A percentile compares a stretch with the other conserved stretches of the same genome.
phyloP scores from a whole-genome alignment of 805 yeast genomes.

The Pichia occidentalis region DNA sequence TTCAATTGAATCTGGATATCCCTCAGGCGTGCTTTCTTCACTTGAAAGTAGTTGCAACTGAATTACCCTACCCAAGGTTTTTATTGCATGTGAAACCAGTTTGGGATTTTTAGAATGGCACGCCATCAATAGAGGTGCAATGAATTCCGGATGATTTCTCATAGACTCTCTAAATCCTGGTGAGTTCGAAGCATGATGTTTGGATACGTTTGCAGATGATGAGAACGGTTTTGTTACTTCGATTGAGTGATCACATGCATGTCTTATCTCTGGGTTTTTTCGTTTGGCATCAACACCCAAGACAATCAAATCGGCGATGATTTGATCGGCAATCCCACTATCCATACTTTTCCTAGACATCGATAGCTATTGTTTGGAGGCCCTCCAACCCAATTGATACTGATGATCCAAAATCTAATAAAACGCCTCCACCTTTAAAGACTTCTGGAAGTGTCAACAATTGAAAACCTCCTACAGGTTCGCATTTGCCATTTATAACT shows the following conservation, averaged over 20 bases:
- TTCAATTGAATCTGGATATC: slow-evolving; percentile 27
- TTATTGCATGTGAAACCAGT: slow-evolving; percentile 63
- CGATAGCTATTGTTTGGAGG: too few relatives aligned
- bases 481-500: too few relatives aligned
- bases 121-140: slow-evolving; percentile 64
- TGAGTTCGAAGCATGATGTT: background rate
- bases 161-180: background rate
- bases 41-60: slow-evolving; percentile 48
- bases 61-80: slow-evolving; percentile 59
- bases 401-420: too few relatives aligned
- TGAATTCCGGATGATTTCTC: slow-evolving; percentile 40
- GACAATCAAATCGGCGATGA: slow-evolving; percentile 45
- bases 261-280: slow-evolving; percentile 60
- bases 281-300: slow-evolving; percentile 67
- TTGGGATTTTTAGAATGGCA: slow-evolving; percentile 73
- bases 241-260: slow-evolving; percentile 46
- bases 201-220: background rate
- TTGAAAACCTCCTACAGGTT: too few relatives aligned
- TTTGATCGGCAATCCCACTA: slow-evolving; percentile 6
- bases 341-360: slow-evolving; percentile 4
- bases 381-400: background rate
- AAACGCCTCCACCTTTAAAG: too few relatives aligned
- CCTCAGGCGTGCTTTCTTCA: slow-evolving; percentile 25
- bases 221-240: slow-evolving; percentile 34
- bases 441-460: too few relatives aligned